phyloP scores from a whole-genome alignment of 2,329 filamentous ascomycete species.

The Arachnomyces sp. region DNA sequence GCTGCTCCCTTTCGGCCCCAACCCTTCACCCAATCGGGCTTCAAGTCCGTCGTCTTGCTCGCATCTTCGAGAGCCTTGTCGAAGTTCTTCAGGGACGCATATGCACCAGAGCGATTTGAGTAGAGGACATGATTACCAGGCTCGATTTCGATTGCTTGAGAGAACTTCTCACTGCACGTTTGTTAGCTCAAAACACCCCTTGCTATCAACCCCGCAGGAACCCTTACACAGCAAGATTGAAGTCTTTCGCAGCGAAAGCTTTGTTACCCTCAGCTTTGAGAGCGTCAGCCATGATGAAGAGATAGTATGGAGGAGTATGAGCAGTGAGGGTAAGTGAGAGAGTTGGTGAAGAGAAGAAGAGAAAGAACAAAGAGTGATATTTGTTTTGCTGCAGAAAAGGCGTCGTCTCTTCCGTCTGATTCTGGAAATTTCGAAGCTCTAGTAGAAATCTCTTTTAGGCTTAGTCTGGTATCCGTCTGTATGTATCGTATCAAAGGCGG shows the following conservation, averaged over 20 bases:
- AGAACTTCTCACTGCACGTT: constrained; percentile 71
- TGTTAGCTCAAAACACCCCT: constrained; percentile 1
- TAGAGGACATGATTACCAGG: constrained; percentile 92
- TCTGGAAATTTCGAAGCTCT: constrained; percentile 38
- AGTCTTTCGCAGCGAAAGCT: constrained; percentile 96
- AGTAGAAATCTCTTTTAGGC: neutral
- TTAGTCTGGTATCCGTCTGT: too few species aligned
- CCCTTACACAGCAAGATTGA: constrained; percentile 85
- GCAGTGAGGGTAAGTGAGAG: neutral
- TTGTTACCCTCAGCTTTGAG: constrained; percentile 98
- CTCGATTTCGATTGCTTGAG: constrained; percentile 81
- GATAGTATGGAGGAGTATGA: neutral
- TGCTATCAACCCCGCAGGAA: constrained; percentile 16
- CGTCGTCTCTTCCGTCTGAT: constrained; percentile 16
- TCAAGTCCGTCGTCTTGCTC: constrained; percentile 84
- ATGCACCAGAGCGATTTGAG: constrained; percentile 84
- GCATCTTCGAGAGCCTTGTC: constrained; percentile 79
- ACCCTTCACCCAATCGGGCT: constrained; percentile 96
- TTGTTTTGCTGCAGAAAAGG: too few species aligned
- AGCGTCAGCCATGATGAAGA: constrained; percentile 56
- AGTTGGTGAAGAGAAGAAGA: neutral
- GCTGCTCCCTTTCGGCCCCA: constrained; percentile 91
- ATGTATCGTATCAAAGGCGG: too few species aligned
- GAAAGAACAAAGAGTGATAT: neutral
- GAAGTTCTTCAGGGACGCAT: constrained; percentile 86